These are phyloP conservation scores for Claviceps arundinis DNA, from an alignment of 2,329 filamentous ascomycete species.

Conservation along the genomic window DNA sequence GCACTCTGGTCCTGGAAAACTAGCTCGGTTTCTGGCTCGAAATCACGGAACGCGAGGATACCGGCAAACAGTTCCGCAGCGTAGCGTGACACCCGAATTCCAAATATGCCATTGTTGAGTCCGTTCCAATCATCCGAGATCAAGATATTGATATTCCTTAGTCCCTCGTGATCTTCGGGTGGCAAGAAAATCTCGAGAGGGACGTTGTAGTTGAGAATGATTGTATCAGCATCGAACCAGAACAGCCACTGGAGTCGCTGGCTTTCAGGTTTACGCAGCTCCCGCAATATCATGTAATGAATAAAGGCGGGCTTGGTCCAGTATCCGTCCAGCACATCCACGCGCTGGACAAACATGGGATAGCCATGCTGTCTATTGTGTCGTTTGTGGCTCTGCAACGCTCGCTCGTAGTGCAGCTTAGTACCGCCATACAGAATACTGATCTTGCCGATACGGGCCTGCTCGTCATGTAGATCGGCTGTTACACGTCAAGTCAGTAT, in stretches of 20 bases:
- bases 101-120: conserved; percentile 7
- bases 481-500: neutral
- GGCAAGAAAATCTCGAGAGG: conserved; percentile 3
- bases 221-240: conserved; percentile 14
- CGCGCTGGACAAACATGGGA: conserved; percentile 19
- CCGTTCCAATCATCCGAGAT: conserved; percentile 4
- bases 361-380: conserved; percentile 23
- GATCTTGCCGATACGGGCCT: conserved; percentile 5
- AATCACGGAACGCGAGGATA: conserved; percentile 8
- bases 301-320: conserved; percentile 28
- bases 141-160: neutral
- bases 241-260: conserved; percentile 26
- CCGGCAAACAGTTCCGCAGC: conserved; percentile 9
- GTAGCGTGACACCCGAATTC: conserved; percentile 9
- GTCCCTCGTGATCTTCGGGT: neutral
- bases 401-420: conserved; percentile 9
- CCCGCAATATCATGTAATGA: conserved; percentile 21
- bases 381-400: conserved; percentile 20
- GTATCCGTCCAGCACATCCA: conserved; percentile 15
- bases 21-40: conserved; percentile 6
- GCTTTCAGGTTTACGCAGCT: conserved; percentile 24
- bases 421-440: conserved; percentile 4
- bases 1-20: conserved; percentile 10
- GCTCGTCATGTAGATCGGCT: conserved; percentile 4
- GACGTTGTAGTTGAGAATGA: conserved; percentile 5